Evolutionary conservation across 768 basidiomycete species (phyloP), one percentile per base, ranked within the genome.

Genomic region (Lepiota venenata): DNA sequence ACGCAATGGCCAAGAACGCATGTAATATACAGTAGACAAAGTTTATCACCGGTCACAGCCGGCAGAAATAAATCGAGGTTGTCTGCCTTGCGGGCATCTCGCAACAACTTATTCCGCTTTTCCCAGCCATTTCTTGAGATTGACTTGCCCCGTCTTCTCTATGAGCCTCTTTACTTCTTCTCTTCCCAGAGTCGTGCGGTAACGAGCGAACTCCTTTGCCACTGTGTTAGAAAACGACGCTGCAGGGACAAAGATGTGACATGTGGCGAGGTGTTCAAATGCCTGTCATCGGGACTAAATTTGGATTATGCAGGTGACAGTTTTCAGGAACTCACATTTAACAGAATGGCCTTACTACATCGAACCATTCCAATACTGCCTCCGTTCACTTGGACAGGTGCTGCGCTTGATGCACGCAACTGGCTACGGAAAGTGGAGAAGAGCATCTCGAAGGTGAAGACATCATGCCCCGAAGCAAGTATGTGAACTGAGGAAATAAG

Each of bases 361-460:
- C 76, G 76, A 16, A 84, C 74, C 85, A 89, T 90, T 2, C 88
- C 85, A 53, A 93, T 86, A 42, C 79, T 80, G 18, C 88, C 84
- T 8, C 90, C 87, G 58, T 83, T 82, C 40, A 91, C 66, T 48
- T 86, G 84, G 16, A 93, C 80, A 1, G 91, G 91, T 0, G 89
- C 88, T 7, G 85, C 81, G 9, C 77, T 75, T 5, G 89, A 87
- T 18, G 83, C 76, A 18, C 86, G 83, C 16, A 88, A 78, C 68
- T 91, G 88, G 57, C 85, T 80, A 18, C 83, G 81, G 65, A 94
- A 93, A 29, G 77, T 75, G 49, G 91, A 89, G 57, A 88, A 79
- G 7, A 96, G 79, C 85, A 95, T 93, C 62, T 95, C 92, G 64
- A 98, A 96, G 27, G 91, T 98, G 69, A 97, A 85, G 12, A 72